Evolutionary conservation across 768 basidiomycete genomes (phyloP).

Genomic region (Phlebiopsis flavidoalba): DNA sequence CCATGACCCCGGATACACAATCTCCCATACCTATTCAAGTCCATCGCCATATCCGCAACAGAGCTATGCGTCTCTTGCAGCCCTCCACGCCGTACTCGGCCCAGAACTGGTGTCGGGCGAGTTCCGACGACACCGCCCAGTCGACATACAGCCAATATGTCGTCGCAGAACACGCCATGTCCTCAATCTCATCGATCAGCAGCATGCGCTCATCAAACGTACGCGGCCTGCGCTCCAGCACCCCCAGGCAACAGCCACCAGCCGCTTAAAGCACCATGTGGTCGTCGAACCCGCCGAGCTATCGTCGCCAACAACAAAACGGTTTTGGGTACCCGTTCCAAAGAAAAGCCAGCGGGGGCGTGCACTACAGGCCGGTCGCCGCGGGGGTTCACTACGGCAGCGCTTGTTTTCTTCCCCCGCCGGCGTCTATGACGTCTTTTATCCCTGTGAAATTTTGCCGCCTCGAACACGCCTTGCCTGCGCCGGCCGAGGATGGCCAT

Average conservation of each 20-base stretch:
- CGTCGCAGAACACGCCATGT: constrained; percentile 10
- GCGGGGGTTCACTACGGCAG: too few species aligned
- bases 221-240: constrained; percentile 17
- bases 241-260: constrained; percentile 23
- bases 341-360: too few species aligned
- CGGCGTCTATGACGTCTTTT: constrained; percentile 14
- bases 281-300: constrained; percentile 39
- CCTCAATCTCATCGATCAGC: constrained; percentile 18
- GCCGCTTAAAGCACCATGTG: constrained; percentile 30
- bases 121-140: constrained; percentile 8
- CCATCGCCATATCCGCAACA: not conserved
- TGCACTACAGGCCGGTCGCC: too few species aligned
- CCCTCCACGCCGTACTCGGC: constrained; percentile 4
- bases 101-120: constrained; percentile 12
- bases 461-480: constrained; percentile 16
- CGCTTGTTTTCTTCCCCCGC: constrained; percentile 6
- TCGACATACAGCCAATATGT: constrained; percentile 14
- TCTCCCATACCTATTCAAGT: constrained; percentile 6
- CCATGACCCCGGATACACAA: not conserved
- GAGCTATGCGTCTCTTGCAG: constrained; percentile 15
- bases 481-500: constrained; percentile 26
- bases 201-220: constrained; percentile 25
- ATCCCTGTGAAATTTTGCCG: constrained; percentile 5
- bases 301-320: constrained; percentile 25
- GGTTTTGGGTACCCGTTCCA: constrained; percentile 17